These are phyloP conservation scores for Ciborinia camelliae DNA, from an alignment of 2,329 filamentous ascomycete genomes.

Conservation along the genomic window DNA sequence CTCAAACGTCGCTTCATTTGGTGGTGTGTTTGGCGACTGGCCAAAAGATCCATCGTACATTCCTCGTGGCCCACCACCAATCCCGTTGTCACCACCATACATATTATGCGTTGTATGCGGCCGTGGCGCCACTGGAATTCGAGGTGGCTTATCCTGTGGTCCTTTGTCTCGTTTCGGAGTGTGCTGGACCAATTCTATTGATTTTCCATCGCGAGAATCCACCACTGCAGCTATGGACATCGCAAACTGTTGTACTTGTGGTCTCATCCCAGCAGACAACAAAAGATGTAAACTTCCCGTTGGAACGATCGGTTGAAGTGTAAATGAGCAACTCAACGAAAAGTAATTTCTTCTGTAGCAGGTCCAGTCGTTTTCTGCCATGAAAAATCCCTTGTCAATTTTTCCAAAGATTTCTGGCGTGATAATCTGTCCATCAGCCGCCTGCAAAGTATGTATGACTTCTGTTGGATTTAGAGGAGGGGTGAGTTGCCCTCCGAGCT, in stretches of 20 bases:
- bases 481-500: conserved; percentile 26
- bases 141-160: conserved; percentile 59
- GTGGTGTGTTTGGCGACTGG: conserved; percentile 32
- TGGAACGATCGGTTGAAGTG: conserved; percentile 47
- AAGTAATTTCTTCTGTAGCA: conserved; percentile 75
- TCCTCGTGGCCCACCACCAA: conserved; percentile 26
- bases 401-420: conserved; percentile 62
- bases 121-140: conserved; percentile 40
- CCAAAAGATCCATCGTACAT: conserved; percentile 28
- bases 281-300: conserved; percentile 43
- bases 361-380: conserved; percentile 64
- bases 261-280: conserved; percentile 26
- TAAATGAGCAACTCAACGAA: conserved; percentile 61
- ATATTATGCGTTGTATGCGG: conserved; percentile 30
- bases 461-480: conserved; percentile 41
- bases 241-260: conserved; percentile 54
- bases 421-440: conserved; percentile 49
- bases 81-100: conserved; percentile 28
- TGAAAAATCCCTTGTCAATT: conserved; percentile 70
- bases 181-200: conserved; percentile 70
- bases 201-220: conserved; percentile 59
- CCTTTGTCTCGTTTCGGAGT: conserved; percentile 72
- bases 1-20: conserved; percentile 52
- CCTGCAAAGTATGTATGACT: conserved; percentile 47
- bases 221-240: conserved; percentile 66